These are phyloP conservation scores for Calcarisporium arbuscula DNA, from an alignment of 2,329 filamentous ascomycete genomes.

Conservation along the genomic window DNA sequence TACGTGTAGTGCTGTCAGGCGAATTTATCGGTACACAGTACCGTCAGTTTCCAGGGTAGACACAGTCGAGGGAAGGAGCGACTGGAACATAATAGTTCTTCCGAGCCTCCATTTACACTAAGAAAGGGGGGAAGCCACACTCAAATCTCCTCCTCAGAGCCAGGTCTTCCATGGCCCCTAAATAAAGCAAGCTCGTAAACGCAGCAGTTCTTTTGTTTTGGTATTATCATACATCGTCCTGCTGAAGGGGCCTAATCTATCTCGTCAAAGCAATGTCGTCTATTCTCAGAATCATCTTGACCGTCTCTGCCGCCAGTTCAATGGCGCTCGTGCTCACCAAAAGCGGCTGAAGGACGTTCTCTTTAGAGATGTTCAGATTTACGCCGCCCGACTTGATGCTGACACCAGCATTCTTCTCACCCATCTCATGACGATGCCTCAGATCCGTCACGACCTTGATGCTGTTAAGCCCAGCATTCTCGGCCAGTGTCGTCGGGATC, in stretches of 20 bases:
- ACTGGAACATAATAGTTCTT: no score
- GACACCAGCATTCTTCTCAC: constrained; percentile 92
- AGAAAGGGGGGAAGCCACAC: no score
- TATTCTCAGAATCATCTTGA: constrained; percentile 81
- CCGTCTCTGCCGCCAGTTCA: constrained; percentile 93
- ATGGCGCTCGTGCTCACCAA: constrained; percentile 96
- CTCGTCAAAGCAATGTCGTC: constrained; percentile 60
- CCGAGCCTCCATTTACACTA: no score
- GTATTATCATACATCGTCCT: constrained; percentile 32
- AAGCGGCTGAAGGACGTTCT: constrained; percentile 93
- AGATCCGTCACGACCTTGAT: constrained; percentile 98
- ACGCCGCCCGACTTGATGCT: constrained; percentile 98
- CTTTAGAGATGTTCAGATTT: constrained; percentile 92
- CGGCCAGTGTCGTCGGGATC: constrained; percentile 90
- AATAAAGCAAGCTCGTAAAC: no score
- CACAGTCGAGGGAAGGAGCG: no score
- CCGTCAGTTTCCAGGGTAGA: no score
- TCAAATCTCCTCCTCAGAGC: no score
- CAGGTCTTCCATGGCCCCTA: no score
- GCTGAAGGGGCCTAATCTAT: constrained; percentile 30
- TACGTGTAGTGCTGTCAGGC: no score
- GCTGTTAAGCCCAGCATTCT: constrained; percentile 95
- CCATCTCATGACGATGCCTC: constrained; percentile 87
- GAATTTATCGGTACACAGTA: no score
- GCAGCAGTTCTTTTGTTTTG: constrained; percentile 15